Evolutionary conservation across 352 stramenopile species (phyloP).

Genomic region (Pythium aphanidermatum): DNA sequence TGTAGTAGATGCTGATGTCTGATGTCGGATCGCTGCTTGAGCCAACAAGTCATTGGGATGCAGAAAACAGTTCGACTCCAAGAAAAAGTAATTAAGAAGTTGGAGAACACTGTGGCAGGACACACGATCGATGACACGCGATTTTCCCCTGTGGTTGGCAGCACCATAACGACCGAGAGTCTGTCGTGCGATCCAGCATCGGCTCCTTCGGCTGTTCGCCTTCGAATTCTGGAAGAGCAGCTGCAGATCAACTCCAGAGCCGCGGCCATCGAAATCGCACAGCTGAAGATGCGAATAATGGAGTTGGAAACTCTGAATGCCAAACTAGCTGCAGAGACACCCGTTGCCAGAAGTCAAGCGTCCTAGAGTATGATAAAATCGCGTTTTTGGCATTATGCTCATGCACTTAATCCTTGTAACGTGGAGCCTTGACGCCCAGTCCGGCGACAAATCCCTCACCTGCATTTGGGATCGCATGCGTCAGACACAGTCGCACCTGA

Average conservation of each 20-base stretch:
- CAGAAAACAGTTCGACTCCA: conserved; percentile 44
- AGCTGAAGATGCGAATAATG: conserved; percentile 54
- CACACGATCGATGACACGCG: too few species aligned
- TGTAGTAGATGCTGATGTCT: too few species aligned
- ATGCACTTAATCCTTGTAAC: conserved; percentile 43
- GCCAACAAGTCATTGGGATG: not conserved
- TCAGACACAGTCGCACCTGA: not conserved
- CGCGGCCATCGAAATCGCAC: conserved; percentile 49
- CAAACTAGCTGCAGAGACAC: not conserved
- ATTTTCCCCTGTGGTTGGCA: too few species aligned
- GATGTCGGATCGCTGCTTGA: not conserved
- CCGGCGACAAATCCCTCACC: conserved; percentile 80
- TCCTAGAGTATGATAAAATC: not conserved
- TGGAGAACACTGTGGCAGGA: conserved; percentile 51
- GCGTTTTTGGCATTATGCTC: too few species aligned
- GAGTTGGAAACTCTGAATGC: conserved; percentile 38
- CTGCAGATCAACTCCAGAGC: conserved; percentile 52
- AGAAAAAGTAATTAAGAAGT: conserved; percentile 74
- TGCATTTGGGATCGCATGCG: conserved; percentile 6
- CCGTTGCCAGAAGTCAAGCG: not conserved
- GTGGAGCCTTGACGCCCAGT: conserved; percentile 60
- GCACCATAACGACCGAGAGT: too few species aligned
- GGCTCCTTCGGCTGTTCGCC: conserved; percentile 34
- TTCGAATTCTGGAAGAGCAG: conserved; percentile 65
- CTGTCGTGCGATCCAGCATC: conserved; percentile 12